Evolutionary conservation across 1,284 basidiomycete species (phyloP).

Genomic region (Malassezia yamatoensis): DNA sequence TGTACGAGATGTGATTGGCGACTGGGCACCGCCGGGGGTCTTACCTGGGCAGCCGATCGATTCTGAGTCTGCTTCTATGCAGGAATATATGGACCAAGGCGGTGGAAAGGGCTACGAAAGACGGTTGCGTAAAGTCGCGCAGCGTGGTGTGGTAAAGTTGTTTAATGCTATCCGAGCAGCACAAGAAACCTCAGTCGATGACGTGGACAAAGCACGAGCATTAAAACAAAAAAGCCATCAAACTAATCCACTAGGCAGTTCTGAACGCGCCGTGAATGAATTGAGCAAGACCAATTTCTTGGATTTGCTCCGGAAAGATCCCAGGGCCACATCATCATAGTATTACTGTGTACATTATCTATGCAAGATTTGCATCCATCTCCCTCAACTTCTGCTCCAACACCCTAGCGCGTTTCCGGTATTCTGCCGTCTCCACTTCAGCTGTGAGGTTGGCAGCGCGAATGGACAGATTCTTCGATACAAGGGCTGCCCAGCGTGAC

Average conservation of each 20-base stretch:
- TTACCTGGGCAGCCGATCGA: background rate
- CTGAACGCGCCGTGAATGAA: slow-evolving; percentile 26
- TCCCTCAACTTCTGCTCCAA: slow-evolving; percentile 8
- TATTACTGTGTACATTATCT: slow-evolving; percentile 8
- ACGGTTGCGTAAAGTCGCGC: slow-evolving; percentile 40
- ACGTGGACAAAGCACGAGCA: slow-evolving; percentile 26
- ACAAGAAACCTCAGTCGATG: slow-evolving; percentile 35
- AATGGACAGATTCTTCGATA: slow-evolving; percentile 74
- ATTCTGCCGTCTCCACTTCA: slow-evolving; percentile 58
- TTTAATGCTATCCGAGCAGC: slow-evolving; percentile 47
- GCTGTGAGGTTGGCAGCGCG: slow-evolving; percentile 81
- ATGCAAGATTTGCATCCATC: slow-evolving; percentile 7
- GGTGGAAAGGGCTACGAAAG: slow-evolving; percentile 38
- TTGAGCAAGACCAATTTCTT: slow-evolving; percentile 45
- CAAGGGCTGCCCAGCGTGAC: slow-evolving; percentile 74
- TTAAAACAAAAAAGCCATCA: slow-evolving; percentile 16
- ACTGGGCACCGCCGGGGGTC: slow-evolving; percentile 42
- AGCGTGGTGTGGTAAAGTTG: slow-evolving; percentile 45
- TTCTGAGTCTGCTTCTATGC: background rate
- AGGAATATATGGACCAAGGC: slow-evolving; percentile 27
- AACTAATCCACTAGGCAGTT: slow-evolving; percentile 26
- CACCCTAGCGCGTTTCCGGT: slow-evolving; percentile 37
- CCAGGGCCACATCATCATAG: slow-evolving; percentile 2
- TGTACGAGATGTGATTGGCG: slow-evolving; percentile 43
- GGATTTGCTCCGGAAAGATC: slow-evolving; percentile 23